Percentiles rank a stretch among this genome's conserved stretches.
Evolutionary conservation across 495 filamentous ascomycete species (phyloP).

Genomic region (Lindgomyces ingoldianus): DNA sequence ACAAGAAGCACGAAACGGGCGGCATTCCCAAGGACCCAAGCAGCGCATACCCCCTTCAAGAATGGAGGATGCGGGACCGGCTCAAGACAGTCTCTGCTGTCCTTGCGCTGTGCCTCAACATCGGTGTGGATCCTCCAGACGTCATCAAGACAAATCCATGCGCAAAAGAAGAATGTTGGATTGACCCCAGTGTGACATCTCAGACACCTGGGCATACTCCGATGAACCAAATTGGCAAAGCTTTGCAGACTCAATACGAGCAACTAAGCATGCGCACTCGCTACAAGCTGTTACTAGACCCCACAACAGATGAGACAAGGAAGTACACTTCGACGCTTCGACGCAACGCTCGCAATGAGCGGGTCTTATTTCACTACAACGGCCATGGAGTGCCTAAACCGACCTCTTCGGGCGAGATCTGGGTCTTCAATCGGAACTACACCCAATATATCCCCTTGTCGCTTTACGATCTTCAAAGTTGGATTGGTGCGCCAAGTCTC

Average conservation of each 20-base stretch:
- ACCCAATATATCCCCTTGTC: conserved; percentile 99
- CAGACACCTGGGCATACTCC: conserved; percentile 70
- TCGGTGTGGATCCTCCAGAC: conserved; percentile 96
- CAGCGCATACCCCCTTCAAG: conserved; percentile 66
- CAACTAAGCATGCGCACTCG: conserved; percentile 88
- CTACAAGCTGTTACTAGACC: conserved; percentile 95
- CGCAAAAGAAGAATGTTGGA: conserved; percentile 94
- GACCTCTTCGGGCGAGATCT: conserved; percentile 94
- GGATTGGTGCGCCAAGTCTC: conserved; percentile 92
- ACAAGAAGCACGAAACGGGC: conserved; percentile 96
- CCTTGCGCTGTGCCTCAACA: conserved; percentile 91
- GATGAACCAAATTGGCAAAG: conserved; percentile 92
- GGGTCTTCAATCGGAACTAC: conserved; percentile 99
- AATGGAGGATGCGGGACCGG: conserved; percentile 96
- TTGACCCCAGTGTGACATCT: conserved; percentile 78
- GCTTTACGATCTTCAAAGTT: conserved; percentile 90
- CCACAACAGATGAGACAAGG: conserved; percentile 94
- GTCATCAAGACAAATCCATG: conserved; percentile 91
- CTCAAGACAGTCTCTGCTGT: conserved; percentile 96
- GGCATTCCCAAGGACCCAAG: conserved; percentile 76
- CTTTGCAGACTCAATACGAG: conserved; percentile 92
- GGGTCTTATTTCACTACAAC: conserved; percentile 96
- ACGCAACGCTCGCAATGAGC: conserved; percentile 90
- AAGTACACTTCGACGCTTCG: conserved; percentile 89
- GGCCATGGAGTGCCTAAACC: conserved; percentile 98